Percentiles rank a stretch among this genome's conserved stretches.
These are phyloP conservation scores for Tinospora cordifolia DNA, from an alignment of 164 flowering plant species.

Conservation along the genomic window DNA sequence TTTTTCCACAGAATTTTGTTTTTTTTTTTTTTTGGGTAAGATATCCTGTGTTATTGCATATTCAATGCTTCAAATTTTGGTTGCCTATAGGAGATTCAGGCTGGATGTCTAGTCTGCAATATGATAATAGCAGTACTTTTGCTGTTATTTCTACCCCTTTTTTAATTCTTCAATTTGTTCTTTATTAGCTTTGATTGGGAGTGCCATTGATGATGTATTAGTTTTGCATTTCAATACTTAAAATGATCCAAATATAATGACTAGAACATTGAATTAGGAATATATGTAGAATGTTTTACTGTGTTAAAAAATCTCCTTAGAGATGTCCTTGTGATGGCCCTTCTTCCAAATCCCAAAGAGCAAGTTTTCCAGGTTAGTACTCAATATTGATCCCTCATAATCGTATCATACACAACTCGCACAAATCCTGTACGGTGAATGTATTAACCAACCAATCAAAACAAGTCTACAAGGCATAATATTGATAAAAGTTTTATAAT, in stretches of 20 bases:
- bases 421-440: too few relatives aligned
- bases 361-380: too few relatives aligned
- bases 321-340: not conserved
- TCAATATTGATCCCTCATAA: not conserved
- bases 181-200: not conserved
- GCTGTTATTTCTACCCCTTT: not conserved
- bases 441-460: not conserved
- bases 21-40: too few relatives aligned
- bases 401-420: too few relatives aligned
- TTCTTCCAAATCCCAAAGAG: not conserved
- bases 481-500: too few relatives aligned
- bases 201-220: not conserved
- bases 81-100: not conserved
- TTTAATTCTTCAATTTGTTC: not conserved
- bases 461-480: not conserved
- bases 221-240: not conserved
- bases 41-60: not conserved
- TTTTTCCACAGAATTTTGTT: slow-evolving; percentile 5
- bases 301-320: not conserved
- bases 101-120: not conserved
- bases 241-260: not conserved
- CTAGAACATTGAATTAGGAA: not conserved
- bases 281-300: not conserved
- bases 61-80: not conserved
- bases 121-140: not conserved